Conservation (phyloP, 2,329 filamentous ascomycete genomes). For the Cladosporium halotolerans region DNA sequence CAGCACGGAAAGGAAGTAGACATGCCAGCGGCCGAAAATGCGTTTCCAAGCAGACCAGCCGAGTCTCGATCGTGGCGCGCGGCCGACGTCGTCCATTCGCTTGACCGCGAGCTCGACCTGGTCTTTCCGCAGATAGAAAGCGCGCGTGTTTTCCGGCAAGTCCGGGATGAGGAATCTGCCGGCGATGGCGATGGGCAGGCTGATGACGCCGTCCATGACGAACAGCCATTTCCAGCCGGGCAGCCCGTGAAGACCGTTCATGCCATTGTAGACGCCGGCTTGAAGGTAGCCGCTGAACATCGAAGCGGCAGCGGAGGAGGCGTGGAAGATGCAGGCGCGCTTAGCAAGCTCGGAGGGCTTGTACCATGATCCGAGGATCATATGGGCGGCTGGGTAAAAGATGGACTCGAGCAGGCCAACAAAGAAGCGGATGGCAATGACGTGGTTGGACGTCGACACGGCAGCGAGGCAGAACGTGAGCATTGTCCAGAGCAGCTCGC, state of each 20-base stretch:
- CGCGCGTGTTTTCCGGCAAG: slow-evolving; percentile 45
- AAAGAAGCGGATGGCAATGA: slow-evolving; percentile 46
- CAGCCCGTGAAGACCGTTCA: slow-evolving; percentile 32
- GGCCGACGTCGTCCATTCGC: slow-evolving; percentile 46
- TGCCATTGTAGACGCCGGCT: slow-evolving; percentile 46
- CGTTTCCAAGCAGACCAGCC: slow-evolving; percentile 46
- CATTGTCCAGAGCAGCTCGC: slow-evolving; percentile 45
- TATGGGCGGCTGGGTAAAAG: slow-evolving; percentile 49
- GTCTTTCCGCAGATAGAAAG: slow-evolving; percentile 36
- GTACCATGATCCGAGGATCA: slow-evolving; percentile 47
- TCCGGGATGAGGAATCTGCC: slow-evolving; percentile 47
- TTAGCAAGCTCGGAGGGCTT: slow-evolving; percentile 47
- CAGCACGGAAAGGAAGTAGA: slow-evolving; percentile 52
- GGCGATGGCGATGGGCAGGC: slow-evolving; percentile 45
- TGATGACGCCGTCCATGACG: slow-evolving; percentile 50
- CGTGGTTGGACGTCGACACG: slow-evolving; percentile 37
- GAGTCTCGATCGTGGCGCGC: slow-evolving; percentile 35
- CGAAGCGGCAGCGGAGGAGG: slow-evolving; percentile 38
- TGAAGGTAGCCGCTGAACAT: slow-evolving; percentile 52
- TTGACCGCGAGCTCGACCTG: slow-evolving; percentile 38
- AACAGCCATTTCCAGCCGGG: slow-evolving; percentile 49
- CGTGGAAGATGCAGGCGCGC: slow-evolving; percentile 48
- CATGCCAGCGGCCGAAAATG: slow-evolving; percentile 60
- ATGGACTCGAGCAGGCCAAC: slow-evolving; percentile 45
- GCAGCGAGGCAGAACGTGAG: slow-evolving; percentile 42